Base-by-base conservation (phyloP, 1,284 basidiomycete genomes). In the Ganoderma lingzhi region DNA sequence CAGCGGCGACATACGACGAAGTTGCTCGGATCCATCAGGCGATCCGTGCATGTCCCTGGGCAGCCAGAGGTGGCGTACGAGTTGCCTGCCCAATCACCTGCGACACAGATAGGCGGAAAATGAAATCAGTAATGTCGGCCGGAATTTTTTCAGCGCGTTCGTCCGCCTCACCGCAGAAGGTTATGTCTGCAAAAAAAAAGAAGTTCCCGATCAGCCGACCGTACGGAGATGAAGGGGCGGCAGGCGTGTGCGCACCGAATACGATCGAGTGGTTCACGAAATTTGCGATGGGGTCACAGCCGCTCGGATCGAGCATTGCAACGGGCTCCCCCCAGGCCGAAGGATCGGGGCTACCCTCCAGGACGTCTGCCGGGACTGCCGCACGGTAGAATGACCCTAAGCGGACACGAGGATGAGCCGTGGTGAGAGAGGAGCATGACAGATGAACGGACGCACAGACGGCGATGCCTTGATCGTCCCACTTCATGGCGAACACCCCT, bases 81-180 rank as follows among this genome's bases (percentile, higher is more conserved):
- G 76, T 92, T 91, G 53, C 93, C 93, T 5, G 93, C 93, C 93
- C 93, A 94, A 79, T 93, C 92, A 73, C 93, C 92, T 91, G 69
- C 19, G 68, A 64, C 32, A 28, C 6, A 44, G 37, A 59, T 28
- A 60, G 61, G 6, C 63, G 59, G 56, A 5, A 65, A 15, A 66
- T 69, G 51, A 65, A 59, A 35, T 56, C 55, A 59, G 58, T 23
- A 59, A 62, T 45, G 48, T 59, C 32, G 28, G 44, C 45, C 42
- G 64, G 39, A 48, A 35, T 28, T 58, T 64, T 58, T 65, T 63
- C 39, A 56, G 55, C 59, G 64, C 64, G 66, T 69, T 80, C 69
- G 41, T 62, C 61, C 56, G 68, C 70, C 81, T 71, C 79, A 90
- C 91, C 92, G 74, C 93, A 94, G 75, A 94, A 93, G 12, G 93